Base-by-base conservation (phyloP, 2,329 filamentous ascomycete species). In the Arachnopeziza araneosa region DNA sequence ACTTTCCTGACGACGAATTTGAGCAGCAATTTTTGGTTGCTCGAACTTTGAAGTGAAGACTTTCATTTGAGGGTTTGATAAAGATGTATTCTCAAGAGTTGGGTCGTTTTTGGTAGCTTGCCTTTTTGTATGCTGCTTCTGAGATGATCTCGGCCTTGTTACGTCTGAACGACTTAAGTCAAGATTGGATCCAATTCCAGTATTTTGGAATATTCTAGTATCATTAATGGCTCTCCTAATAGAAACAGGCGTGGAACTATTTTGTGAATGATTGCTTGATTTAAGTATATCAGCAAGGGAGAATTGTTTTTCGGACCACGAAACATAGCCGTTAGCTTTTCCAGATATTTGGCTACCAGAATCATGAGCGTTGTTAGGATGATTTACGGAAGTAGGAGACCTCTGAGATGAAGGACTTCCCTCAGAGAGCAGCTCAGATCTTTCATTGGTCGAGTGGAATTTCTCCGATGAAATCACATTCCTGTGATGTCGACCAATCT, bases 131-230 rank as follows among this genome's bases (percentile, higher is more conserved):
- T 5, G 7, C 21, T 3, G 21, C 5, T 52, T 22, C 19, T 10
- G 21, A 52, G 21, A 9, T 52, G 10, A n/a, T 22, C 19, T 56
- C 17, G 24, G 19, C 7, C 19, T 24, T n/a, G 30, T 12, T 48
- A 50, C n/a, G 22, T 51, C 21, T n/a, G n/a, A 21, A 6, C 24
- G 55, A 36, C 17, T 44, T 23, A 50, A 22, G 19, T 51, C 50
- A 26, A 56, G 50, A 36, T 1, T 52, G 8, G 21, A 21, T 24
- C 57, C 24, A 49, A 71, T 68, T 2, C 68, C 69, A 19, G 69
- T 71, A 60, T 65, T 62, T 55, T 56, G 61, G 44, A 67, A 70
- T 6, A 72, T 65, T 10, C 70, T 66, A 26, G 68, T 70, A 1
- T 62, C 60, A 49, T 67, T 60, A 22, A 71, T 53, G 10, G 63